phyloP scores from a whole-genome alignment of 2,329 filamentous ascomycete species.

The Thelonectria rubi region DNA sequence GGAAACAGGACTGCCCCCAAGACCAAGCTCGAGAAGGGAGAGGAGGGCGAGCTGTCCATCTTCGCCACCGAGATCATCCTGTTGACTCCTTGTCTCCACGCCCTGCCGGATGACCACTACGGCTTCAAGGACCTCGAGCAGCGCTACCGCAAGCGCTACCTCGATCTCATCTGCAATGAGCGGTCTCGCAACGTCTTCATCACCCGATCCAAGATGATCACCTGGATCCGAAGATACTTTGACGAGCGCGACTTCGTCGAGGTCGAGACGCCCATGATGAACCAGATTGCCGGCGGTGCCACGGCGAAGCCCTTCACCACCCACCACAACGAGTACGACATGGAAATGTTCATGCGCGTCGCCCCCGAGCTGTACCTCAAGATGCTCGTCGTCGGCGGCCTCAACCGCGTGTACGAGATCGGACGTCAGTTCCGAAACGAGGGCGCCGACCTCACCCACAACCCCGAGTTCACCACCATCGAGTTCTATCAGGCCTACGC shows the following conservation, averaged over 20 bases:
- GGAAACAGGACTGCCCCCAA: conserved; percentile 81
- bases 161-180: conserved; percentile 98
- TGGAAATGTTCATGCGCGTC: conserved; percentile 94
- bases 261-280: conserved; percentile 98
- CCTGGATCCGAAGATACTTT: conserved; percentile 88
- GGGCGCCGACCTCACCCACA: conserved; percentile 79
- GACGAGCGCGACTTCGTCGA: conserved; percentile 89
- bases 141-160: conserved; percentile 89
- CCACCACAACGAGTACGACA: conserved; percentile 94
- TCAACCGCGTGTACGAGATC: conserved; percentile 95
- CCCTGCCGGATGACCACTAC: conserved; percentile 81
- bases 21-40: conserved; percentile 82
- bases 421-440: conserved; percentile 97
- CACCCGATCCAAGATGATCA: conserved; percentile 86
- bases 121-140: conserved; percentile 96
- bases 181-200: conserved; percentile 83
- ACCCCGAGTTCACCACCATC: conserved; percentile 95
- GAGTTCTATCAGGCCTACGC: conserved; percentile 98
- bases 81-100: conserved; percentile 87
- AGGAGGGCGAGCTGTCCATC: conserved; percentile 85
- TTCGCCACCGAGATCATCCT: conserved; percentile 88
- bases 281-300: conserved; percentile 92
- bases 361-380: conserved; percentile 97
- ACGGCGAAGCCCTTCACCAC: conserved; percentile 94
- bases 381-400: conserved; percentile 91